Evolutionary conservation across 345 rosid species (phyloP), one percentile per base, ranked within the genome.

Genomic region (Corymbia maculata): DNA sequence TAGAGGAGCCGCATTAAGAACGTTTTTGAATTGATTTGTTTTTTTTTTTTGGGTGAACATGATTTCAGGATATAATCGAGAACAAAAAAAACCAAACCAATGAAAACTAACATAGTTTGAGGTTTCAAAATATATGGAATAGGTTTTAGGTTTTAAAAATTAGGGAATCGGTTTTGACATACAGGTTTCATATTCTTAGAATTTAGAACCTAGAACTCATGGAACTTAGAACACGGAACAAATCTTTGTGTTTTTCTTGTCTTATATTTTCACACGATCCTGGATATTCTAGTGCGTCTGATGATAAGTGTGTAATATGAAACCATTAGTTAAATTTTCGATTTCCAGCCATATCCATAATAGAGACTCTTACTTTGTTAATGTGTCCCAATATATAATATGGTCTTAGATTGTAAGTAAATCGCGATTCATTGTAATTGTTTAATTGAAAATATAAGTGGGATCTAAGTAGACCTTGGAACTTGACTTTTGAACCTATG

Each of bases 381-480:
- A 9, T 22, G 61, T 55, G 0, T 55, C 13, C 24, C 9, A 55
- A 9, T 22, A 55, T 22, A 28, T 55, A 55, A 8, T 55, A 12
- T 22, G 0, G 61, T 55, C 22, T 1, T 55, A 12, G 2, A 55
- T 22, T 22, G 13, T 36, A 22, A 55, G 21, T 55, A 55, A 55
- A 55, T 0, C 12, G 12, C 0, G 5, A 36, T 36, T 36, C 42
- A 36, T 4, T 36, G 42, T 36, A 36, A 36, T 36, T 36, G 0
- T 55, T 9, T 21, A 55, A 3, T 21, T 22, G 9, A 22, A 11
- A 19, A 55, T 8, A 3, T 7, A 55, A 3, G 19, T 55, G 2
- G 26, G 21, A 22, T 1, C 0, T 8, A 2, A 22, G 0, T 22
- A 22, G 28, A 9, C 21, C 28, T 5, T 1, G 24, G 0, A 55